phyloP scores from a whole-genome alignment of 2,329 filamentous ascomycete species.

The Monosporascus sp. region DNA sequence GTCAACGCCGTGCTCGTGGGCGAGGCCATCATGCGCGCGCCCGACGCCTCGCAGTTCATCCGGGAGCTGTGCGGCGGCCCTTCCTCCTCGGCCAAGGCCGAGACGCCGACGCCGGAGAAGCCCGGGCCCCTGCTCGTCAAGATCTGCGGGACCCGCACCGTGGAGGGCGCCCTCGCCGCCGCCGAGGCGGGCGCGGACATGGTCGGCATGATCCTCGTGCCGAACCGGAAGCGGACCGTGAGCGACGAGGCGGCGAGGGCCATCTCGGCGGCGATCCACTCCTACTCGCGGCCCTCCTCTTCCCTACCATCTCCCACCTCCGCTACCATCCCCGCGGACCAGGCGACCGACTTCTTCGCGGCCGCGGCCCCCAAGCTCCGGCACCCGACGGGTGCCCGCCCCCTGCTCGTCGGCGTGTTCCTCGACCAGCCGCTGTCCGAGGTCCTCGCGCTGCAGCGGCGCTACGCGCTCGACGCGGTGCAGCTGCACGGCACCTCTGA shows the following conservation, averaged over 20 bases:
- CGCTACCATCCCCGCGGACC: slow-evolving; percentile 19
- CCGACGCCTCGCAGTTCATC: slow-evolving; percentile 79
- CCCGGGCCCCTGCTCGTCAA: slow-evolving; percentile 66
- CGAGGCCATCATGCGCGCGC: slow-evolving; percentile 90
- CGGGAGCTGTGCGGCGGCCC: slow-evolving; percentile 68
- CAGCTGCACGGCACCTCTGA: slow-evolving; percentile 84
- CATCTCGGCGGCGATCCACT: slow-evolving; percentile 75
- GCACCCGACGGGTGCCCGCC: slow-evolving; percentile 40
- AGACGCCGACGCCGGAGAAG: slow-evolving; percentile 2
- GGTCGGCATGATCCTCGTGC: slow-evolving; percentile 87
- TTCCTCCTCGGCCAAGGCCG: slow-evolving; percentile 19
- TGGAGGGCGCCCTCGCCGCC: slow-evolving; percentile 74
- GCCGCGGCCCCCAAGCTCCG: slow-evolving; percentile 42
- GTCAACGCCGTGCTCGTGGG: slow-evolving; percentile 92
- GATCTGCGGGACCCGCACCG: slow-evolving; percentile 85
- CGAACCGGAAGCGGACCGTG: slow-evolving; percentile 74
- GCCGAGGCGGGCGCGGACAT: slow-evolving; percentile 85
- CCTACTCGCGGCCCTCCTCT: slow-evolving; percentile 32
- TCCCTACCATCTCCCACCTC: slow-evolving; percentile 24
- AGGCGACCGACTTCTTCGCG: slow-evolving; percentile 67
- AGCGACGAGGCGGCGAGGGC: slow-evolving; percentile 70
- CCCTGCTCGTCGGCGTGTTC: slow-evolving; percentile 89
- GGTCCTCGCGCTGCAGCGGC: slow-evolving; percentile 70
- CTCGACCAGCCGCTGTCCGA: slow-evolving; percentile 83
- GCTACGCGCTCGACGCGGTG: slow-evolving; percentile 77